Base-by-base conservation (phyloP, 2,329 filamentous ascomycete genomes). In the Arthrobotrys pseudoclavata region DNA sequence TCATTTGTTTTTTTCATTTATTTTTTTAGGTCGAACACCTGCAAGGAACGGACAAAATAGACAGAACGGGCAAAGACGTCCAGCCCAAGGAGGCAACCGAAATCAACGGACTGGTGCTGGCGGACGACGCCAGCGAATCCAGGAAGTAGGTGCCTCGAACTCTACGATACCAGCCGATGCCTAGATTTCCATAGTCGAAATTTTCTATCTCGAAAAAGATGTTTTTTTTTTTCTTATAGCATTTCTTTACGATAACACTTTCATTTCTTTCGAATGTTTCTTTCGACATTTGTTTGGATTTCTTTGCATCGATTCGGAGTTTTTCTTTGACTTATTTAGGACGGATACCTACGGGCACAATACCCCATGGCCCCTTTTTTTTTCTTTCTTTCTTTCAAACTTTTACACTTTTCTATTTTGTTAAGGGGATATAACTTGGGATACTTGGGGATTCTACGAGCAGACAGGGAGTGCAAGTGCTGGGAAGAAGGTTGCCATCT, bases 21-120 rank as follows among this genome's bases (percentile, higher is more conserved):
- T 55, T 66, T 64, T 64, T 71, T 68, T 77, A 77, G 74, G 74
- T 61, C 53, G 40, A 62, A 64, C 57, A 64, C 29, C 45, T 45
- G 55, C 37, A 45, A 47, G 45, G 9, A 70, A 69, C 45, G 24
- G n/a, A 42, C 40, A 60, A 22, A 69, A 24, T 26, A 24, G 47
- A 42, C 40, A 18, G 13, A 70, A 26, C 26, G 37, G 47, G 20
- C 64, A 61, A 55, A 71, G 68, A 64, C 52, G 57, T 45, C 68
- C 57, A 5, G 57, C 42, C 22, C 68, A 71, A 71, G 68, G 57
- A 71, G 48, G 62, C 29, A 67, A 26, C 37, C 50, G 57, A 71
- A 57, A 52, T 20, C 55, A 18, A 42, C 42, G 48, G 22, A 63
- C 34, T 60, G 34, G 53, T 20, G 40, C 47, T 40, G 47, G 34